Evolutionary conservation across 2,329 filamentous ascomycete species (phyloP).

Genomic region (Alternaria metachromatica): DNA sequence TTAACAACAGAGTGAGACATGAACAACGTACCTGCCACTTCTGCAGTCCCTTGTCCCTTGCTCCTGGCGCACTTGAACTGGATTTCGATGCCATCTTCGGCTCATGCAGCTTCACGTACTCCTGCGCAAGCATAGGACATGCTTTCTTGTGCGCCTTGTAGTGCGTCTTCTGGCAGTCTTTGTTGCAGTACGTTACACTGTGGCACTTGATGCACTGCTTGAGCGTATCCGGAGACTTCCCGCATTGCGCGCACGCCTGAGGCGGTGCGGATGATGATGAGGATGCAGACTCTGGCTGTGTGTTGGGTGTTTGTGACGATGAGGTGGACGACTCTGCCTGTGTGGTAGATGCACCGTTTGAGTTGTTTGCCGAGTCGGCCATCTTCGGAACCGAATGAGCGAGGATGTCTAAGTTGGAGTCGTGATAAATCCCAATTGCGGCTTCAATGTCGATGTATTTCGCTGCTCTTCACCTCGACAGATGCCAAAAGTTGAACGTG

Average conservation of each 20-base stretch:
- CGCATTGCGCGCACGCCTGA: constrained; percentile 34
- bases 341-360: not conserved
- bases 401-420: not conserved
- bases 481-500: constrained; percentile 7
- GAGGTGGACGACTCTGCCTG: not conserved
- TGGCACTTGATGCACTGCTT: constrained; percentile 51
- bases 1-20: not conserved
- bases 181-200: constrained; percentile 48
- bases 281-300: not conserved
- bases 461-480: not conserved
- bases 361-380: not conserved
- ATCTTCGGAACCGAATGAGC: not conserved
- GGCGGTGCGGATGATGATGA: constrained; percentile 19
- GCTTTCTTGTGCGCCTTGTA: constrained; percentile 52
- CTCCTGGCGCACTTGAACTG: constrained; percentile 30
- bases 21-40: constrained; percentile 47
- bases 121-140: constrained; percentile 48
- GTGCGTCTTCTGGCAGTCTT: constrained; percentile 51
- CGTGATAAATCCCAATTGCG: not conserved
- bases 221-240: constrained; percentile 26
- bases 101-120: constrained; percentile 46
- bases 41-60: constrained; percentile 45
- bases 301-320: not conserved
- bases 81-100: constrained; percentile 49
- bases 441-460: constrained; percentile 2